These are phyloP conservation scores for Vanderwaltozyma polyspora DNA, from an alignment of 805 yeast species.

Conservation along the genomic window DNA sequence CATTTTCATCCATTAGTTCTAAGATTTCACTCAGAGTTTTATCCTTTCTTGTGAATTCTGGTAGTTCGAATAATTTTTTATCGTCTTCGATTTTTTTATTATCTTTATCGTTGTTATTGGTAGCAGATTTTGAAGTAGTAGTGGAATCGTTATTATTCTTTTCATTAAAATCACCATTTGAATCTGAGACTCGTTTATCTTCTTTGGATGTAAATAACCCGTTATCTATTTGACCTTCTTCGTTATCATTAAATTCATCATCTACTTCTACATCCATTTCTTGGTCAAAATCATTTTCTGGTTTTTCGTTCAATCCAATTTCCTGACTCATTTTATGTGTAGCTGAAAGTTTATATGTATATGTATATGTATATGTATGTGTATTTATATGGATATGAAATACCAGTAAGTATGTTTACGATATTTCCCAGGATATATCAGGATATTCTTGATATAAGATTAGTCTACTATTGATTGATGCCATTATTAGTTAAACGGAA, in stretches of 20 bases:
- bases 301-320: slow-evolving; percentile 1
- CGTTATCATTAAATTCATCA: slow-evolving; percentile 27
- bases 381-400: too few species aligned
- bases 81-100: neutral
- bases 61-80: slow-evolving; percentile 37
- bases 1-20: slow-evolving; percentile 82
- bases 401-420: too few species aligned
- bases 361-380: too few species aligned
- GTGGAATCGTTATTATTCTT: too few species aligned
- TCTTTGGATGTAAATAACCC: slow-evolving; percentile 11
- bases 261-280: slow-evolving; percentile 27
- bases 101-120: neutral
- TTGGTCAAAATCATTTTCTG: slow-evolving; percentile 16
- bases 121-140: too few species aligned
- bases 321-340: neutral
- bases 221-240: slow-evolving; percentile 23
- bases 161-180: slow-evolving; percentile 4
- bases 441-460: too few species aligned
- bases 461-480: too few species aligned
- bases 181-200: slow-evolving; percentile 8
- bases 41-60: slow-evolving; percentile 66
- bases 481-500: too few species aligned
- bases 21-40: slow-evolving; percentile 75
- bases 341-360: too few species aligned
- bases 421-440: too few species aligned